Percentiles rank a stretch among this genome's conserved stretches.
phyloP scores from a whole-genome alignment of 768 basidiomycete species.

The Scleroderma citrinum region DNA sequence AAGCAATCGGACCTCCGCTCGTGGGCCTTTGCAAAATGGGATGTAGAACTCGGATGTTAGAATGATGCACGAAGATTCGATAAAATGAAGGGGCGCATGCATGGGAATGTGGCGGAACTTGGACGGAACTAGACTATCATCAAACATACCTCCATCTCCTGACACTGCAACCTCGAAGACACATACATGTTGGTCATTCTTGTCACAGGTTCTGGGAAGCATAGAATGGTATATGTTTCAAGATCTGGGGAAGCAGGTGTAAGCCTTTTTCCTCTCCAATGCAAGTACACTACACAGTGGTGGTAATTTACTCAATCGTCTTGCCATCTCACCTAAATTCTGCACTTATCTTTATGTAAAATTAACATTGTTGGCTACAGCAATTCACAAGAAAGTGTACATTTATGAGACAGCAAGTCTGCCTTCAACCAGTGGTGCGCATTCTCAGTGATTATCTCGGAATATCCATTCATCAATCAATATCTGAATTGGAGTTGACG shows the following conservation, averaged over 20 bases:
- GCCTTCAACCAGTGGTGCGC: constrained; percentile 49
- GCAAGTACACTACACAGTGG: constrained; percentile 13
- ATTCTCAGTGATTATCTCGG: constrained; percentile 11
- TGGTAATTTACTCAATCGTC: constrained; percentile 56
- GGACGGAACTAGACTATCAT: not conserved
- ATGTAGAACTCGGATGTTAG: constrained; percentile 12
- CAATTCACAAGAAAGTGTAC: constrained; percentile 92
- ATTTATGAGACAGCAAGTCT: constrained; percentile 82
- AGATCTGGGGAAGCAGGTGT: constrained; percentile 82
- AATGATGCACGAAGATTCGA: constrained; percentile 5
- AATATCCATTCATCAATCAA: constrained; percentile 14
- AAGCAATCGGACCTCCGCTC: constrained; percentile 23
- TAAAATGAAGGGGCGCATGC: constrained; percentile 7
- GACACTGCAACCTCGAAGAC: too few species aligned
- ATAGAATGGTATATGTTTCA: constrained; percentile 96
- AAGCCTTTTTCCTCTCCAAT: constrained; percentile 28
- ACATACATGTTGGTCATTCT: constrained; percentile 92
- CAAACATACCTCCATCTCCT: too few species aligned
- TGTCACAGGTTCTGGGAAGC: constrained; percentile 99
- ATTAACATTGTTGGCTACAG: constrained; percentile 86
- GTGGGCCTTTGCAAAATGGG: constrained; percentile 16
- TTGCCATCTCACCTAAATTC: constrained; percentile 92
- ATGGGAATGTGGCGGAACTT: constrained; percentile 20
- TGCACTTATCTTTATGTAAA: constrained; percentile 7
- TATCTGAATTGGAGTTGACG: constrained; percentile 54